Evolutionary conservation across 306 rosid genomes (phyloP), one percentile per base, ranked within the genome.

Genomic region (Quercus gilva): DNA sequence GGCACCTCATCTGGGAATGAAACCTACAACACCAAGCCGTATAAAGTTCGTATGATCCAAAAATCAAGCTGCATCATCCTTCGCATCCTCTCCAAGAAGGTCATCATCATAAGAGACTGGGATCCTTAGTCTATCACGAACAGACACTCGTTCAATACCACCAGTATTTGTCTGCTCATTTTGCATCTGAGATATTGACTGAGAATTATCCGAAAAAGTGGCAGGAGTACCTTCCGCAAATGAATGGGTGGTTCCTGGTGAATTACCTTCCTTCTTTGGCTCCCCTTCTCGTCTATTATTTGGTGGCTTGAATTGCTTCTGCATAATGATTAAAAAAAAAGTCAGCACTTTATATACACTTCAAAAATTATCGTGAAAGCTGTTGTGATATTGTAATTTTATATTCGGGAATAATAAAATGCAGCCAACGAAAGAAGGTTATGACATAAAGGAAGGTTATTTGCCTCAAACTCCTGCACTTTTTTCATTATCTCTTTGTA

Each of bases 401-500:
- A 28, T 10, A 63, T 10, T 71, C 5, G 0, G n/a, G 20, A 33
- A 56, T 23, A 25, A 56, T 35, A n/a, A 17, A 11, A 57, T 33
- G 74, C 67, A 18, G 71, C 71, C 4, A 31, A 4, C 33, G 15
- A 33, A 28, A 57, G 31, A 76, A 76, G n/a, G 55, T 37, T 67
- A 71, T 37, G 64, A 71, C 13, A 49, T 52, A 55, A 78, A 41
- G 69, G 58, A 81, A 21, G 37, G 11, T 41, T 37, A 6, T 51
- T 64, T 25, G 20, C 99, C 99, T 95, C 99, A 56, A 92, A 95
- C 52, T 92, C 99, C 86, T 73, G 93, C 7, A 92, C 89, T 71
- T 90, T 91, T 74, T 83, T 88, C 99, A 95, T 92, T 53, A 95
- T 95, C 92, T 92, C 99, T 90, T 88, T 92, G 82, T 78, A 91